Conservation (phyloP, 768 basidiomycete species). For the Leccinum aurantiacum region DNA sequence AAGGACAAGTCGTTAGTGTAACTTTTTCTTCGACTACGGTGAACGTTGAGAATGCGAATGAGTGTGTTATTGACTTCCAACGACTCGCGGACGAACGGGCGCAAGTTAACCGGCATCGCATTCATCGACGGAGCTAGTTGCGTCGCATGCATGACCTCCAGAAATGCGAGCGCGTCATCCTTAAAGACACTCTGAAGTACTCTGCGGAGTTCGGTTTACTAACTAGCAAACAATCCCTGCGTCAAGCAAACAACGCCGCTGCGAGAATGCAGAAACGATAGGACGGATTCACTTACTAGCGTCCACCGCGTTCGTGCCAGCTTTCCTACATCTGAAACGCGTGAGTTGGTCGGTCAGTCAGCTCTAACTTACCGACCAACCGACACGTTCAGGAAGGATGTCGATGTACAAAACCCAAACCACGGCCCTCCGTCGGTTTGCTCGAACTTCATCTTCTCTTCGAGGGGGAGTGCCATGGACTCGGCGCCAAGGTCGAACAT, state of each 20-base stretch:
- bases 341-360: too few species aligned
- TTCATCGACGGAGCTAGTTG: slow-evolving; percentile 55
- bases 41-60: slow-evolving; percentile 35
- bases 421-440: too few species aligned
- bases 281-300: slow-evolving; percentile 34
- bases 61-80: slow-evolving; percentile 53
- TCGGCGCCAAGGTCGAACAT: too few species aligned
- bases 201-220: slow-evolving; percentile 49
- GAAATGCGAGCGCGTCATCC: slow-evolving; percentile 66
- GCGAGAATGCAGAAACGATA: background rate
- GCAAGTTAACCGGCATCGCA: slow-evolving; percentile 48
- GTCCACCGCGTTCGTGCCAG: background rate
- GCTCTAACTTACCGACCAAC: too few species aligned
- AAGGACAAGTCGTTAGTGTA: too few species aligned
- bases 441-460: too few species aligned
- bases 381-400: too few species aligned
- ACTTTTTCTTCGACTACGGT: too few species aligned
- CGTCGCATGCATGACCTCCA: slow-evolving; percentile 46
- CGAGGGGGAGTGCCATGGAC: too few species aligned
- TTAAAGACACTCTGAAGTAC: slow-evolving; percentile 69
- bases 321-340: background rate
- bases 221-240: background rate
- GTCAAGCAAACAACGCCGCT: background rate
- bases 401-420: too few species aligned
- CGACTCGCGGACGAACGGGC: slow-evolving; percentile 57